These are phyloP conservation scores for Pichia exigua DNA, from an alignment of 805 yeast species.

Conservation along the genomic window DNA sequence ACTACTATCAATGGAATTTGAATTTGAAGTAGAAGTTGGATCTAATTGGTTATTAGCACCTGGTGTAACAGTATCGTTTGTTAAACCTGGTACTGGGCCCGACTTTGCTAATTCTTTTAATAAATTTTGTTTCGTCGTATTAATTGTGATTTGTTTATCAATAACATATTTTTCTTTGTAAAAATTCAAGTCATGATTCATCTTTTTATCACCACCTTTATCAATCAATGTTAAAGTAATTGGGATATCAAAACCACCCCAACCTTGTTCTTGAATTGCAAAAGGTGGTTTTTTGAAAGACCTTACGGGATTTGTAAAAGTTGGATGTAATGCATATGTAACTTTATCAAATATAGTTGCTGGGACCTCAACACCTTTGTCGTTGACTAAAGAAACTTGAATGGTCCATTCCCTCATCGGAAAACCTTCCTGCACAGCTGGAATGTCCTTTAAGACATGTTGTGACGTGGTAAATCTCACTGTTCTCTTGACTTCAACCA, in stretches of 20 bases:
- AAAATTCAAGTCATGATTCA: conserved; percentile 87
- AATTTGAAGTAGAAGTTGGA: neutral
- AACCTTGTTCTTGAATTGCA: conserved; percentile 84
- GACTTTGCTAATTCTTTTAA: conserved; percentile 67
- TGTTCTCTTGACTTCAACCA: conserved; percentile 67
- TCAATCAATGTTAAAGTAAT: conserved; percentile 72
- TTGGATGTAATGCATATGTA: conserved; percentile 90
- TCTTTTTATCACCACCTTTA: conserved; percentile 79
- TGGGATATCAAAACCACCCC: conserved; percentile 96
- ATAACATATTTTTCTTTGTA: conserved; percentile 64
- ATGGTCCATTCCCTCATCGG: conserved; percentile 95
- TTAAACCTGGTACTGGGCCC: conserved; percentile 61
- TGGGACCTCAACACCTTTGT: conserved; percentile 73
- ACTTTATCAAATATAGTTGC: conserved; percentile 88
- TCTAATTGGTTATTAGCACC: neutral
- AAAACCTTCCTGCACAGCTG: conserved; percentile 81
- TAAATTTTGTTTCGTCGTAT: conserved; percentile 65
- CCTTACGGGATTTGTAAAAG: conserved; percentile 84
- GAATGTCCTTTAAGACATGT: conserved; percentile 68
- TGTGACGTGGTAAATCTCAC: conserved; percentile 83
- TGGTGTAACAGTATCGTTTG: neutral
- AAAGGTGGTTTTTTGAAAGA: conserved; percentile 78
- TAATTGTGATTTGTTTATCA: conserved; percentile 72
- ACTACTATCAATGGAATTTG: conserved; percentile 7
- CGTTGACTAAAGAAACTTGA: conserved; percentile 65